A percentile compares a stretch with the other conserved stretches of the same genome.
phyloP scores from a whole-genome alignment of 805 yeast genomes.

The Cyberlindnera misumaiensis region DNA sequence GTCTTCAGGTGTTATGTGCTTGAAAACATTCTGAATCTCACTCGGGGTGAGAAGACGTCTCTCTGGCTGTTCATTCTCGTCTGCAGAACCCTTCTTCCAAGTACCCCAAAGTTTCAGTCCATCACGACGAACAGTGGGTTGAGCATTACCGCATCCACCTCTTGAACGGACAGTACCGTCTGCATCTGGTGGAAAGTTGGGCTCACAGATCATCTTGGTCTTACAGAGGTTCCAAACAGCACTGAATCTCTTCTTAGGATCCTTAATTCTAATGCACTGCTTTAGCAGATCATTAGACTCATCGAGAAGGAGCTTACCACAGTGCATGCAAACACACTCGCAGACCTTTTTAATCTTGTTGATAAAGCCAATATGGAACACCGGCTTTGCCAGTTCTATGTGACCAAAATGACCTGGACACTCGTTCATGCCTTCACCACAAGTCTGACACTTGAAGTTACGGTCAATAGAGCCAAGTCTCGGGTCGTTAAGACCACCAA shows the following conservation, averaged over 20 bases:
- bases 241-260: constrained; percentile 92
- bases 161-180: constrained; percentile 53
- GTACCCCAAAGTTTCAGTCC: constrained; percentile 96
- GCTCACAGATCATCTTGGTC: constrained; percentile 92
- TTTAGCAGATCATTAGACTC: constrained; percentile 68
- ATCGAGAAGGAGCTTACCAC: constrained; percentile 90
- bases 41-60: constrained; percentile 81
- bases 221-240: constrained; percentile 95
- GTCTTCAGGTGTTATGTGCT: constrained; percentile 83
- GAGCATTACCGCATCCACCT: constrained; percentile 98
- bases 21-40: constrained; percentile 86
- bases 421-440: constrained; percentile 98
- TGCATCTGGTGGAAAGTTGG: constrained; percentile 65
- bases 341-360: constrained; percentile 91
- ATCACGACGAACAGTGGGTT: constrained; percentile 92
- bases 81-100: constrained; percentile 86
- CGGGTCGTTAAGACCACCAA: constrained; percentile 96
- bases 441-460: constrained; percentile 96
- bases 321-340: constrained; percentile 97
- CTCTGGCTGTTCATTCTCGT: constrained; percentile 87
- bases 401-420: constrained; percentile 99
- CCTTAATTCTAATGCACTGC: constrained; percentile 80
- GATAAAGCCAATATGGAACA: constrained; percentile 93
- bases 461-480: constrained; percentile 96
- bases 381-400: constrained; percentile 96